A percentile compares a stretch with the other conserved stretches of the same genome.
Evolutionary conservation across 768 basidiomycete species (phyloP).

Genomic region (Serendipita sp.): DNA sequence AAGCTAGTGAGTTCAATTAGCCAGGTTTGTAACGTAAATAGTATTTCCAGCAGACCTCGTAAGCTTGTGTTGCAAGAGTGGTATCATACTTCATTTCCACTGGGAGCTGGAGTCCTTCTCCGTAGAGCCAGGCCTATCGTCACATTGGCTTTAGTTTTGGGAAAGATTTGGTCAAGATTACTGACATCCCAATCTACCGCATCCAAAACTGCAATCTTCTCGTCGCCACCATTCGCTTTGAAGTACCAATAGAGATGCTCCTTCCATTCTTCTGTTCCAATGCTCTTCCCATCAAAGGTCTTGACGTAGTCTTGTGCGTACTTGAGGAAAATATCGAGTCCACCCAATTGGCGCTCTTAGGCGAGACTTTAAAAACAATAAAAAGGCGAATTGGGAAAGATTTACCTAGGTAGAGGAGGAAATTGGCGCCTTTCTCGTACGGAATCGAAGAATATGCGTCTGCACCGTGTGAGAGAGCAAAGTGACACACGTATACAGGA

Average conservation of each 20-base stretch:
- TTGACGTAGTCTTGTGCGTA: constrained; percentile 71
- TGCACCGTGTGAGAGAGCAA: neutral
- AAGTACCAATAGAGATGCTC: constrained; percentile 61
- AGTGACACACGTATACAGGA: neutral
- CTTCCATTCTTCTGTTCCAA: constrained; percentile 75
- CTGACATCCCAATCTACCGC: constrained; percentile 65
- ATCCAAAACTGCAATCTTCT: constrained; percentile 50
- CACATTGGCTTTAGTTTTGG: neutral
- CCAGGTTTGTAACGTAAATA: neutral
- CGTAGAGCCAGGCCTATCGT: constrained; percentile 61
- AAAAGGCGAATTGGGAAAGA: neutral
- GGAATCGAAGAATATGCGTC: constrained; percentile 34
- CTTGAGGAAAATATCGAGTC: constrained; percentile 66
- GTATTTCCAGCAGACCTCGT: constrained; percentile 18
- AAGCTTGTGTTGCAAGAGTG: constrained; percentile 51
- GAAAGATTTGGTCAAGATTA: neutral
- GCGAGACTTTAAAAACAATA: neutral
- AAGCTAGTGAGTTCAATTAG: constrained; percentile 20
- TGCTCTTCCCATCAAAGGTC: constrained; percentile 68
- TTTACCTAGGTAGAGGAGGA: constrained; percentile 69
- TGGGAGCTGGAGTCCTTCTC: constrained; percentile 59
- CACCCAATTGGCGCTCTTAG: constrained; percentile 58
- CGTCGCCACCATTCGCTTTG: constrained; percentile 35
- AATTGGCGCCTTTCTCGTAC: constrained; percentile 82
- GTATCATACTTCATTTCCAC: constrained; percentile 61